Evolutionary conservation across 2,329 filamentous ascomycete genomes (phyloP).

Genomic region (Davidsoniella virescens): DNA sequence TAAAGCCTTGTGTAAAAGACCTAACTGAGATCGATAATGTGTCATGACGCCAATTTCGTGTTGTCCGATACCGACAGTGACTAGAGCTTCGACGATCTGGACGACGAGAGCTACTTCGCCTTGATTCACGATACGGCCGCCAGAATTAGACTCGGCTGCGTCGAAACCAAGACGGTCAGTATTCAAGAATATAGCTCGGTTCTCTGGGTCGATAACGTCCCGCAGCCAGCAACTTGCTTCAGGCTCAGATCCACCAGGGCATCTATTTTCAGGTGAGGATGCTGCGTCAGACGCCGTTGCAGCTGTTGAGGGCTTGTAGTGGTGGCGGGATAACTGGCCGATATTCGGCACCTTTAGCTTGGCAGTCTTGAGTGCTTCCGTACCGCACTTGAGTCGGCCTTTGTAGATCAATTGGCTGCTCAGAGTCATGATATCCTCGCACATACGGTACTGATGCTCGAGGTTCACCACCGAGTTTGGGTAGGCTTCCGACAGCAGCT

Average conservation of each 20-base stretch:
- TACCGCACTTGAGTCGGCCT: slow-evolving; percentile 82
- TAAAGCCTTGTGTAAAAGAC: slow-evolving; percentile 60
- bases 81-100: slow-evolving; percentile 65
- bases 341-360: slow-evolving; percentile 54
- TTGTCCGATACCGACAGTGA: slow-evolving; percentile 58
- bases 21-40: slow-evolving; percentile 85
- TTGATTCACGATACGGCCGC: slow-evolving; percentile 75
- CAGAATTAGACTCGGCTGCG: slow-evolving; percentile 56
- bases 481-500: slow-evolving; percentile 75
- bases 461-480: slow-evolving; percentile 78
- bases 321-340: slow-evolving; percentile 39
- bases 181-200: slow-evolving; percentile 75
- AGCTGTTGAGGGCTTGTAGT: slow-evolving; percentile 33
- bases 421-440: slow-evolving; percentile 85
- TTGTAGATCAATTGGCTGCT: slow-evolving; percentile 88
- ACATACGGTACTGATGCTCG: slow-evolving; percentile 97
- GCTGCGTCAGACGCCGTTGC: neutral
- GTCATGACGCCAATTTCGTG: slow-evolving; percentile 85
- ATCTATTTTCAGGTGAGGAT: slow-evolving; percentile 11
- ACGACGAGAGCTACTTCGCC: slow-evolving; percentile 63
- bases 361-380: slow-evolving; percentile 51
- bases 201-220: slow-evolving; percentile 50
- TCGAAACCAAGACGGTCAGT: slow-evolving; percentile 56
- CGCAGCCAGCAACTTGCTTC: slow-evolving; percentile 54
- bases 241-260: slow-evolving; percentile 22